phyloP scores from a whole-genome alignment of 2,329 filamentous ascomycete genomes.

The Cytospora schulzeri region DNA sequence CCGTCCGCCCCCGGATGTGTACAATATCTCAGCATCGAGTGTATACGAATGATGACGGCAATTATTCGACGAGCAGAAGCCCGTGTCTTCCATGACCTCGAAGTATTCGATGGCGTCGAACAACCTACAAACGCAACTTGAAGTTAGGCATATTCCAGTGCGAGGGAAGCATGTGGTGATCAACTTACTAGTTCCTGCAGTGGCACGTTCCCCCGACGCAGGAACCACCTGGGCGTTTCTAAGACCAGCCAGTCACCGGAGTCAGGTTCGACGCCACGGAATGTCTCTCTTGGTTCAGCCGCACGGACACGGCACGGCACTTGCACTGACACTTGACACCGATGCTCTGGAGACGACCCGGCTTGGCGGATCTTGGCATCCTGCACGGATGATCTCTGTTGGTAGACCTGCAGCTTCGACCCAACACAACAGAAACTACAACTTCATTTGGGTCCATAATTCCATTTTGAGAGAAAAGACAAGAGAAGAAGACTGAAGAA shows the following conservation, averaged over 20 bases:
- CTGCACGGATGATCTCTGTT: too few species aligned
- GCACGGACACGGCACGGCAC: too few species aligned
- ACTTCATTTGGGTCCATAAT: too few species aligned
- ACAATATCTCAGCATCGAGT: background rate
- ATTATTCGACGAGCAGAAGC: background rate
- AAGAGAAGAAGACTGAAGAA: background rate
- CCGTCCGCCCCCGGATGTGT: background rate
- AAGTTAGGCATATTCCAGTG: background rate
- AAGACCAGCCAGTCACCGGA: slow-evolving; percentile 4
- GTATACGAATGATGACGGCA: background rate
- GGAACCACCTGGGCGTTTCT: background rate
- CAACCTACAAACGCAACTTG: background rate
- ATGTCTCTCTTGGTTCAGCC: too few species aligned
- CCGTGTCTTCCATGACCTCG: background rate
- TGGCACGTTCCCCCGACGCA: background rate
- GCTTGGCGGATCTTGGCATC: too few species aligned
- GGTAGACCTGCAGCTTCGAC: too few species aligned
- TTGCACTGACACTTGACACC: too few species aligned
- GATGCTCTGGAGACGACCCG: too few species aligned
- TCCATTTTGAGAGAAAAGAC: background rate
- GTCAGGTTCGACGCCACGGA: background rate
- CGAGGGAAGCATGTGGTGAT: background rate
- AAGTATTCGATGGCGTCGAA: background rate
- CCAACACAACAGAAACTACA: too few species aligned
- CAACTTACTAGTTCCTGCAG: background rate